Conservation (phyloP, 2,329 filamentous ascomycete genomes). For the Lizonia empirigonia region DNA sequence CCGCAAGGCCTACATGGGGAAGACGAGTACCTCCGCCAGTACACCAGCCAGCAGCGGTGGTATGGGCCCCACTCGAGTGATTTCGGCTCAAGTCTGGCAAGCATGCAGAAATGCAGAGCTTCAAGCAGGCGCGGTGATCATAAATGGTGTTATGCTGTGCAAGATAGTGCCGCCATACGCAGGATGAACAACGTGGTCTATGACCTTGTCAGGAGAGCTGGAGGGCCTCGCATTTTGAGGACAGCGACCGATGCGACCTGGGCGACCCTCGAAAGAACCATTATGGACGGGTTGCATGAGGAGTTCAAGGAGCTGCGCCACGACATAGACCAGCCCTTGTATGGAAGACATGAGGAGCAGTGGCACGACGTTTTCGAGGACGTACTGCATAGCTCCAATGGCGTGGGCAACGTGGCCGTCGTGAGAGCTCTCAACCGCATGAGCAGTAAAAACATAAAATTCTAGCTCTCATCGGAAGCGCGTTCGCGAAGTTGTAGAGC, state of each 20-base stretch:
- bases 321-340: background rate
- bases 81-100: background rate
- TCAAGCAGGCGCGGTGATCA: background rate
- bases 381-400: background rate
- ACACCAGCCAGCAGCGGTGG: background rate
- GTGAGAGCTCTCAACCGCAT: background rate
- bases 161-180: background rate
- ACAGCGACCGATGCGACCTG: background rate
- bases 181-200: background rate
- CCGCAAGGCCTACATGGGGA: background rate
- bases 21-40: background rate
- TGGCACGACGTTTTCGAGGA: background rate
- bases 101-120: background rate
- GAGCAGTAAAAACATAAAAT: background rate
- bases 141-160: background rate
- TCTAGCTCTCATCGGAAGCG: background rate
- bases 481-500: background rate
- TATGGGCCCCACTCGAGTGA: background rate
- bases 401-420: background rate
- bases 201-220: background rate
- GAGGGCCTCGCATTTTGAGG: background rate
- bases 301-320: background rate
- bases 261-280: background rate
- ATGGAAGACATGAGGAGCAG: background rate
- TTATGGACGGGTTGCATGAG: background rate